These are phyloP conservation scores for Kwoniella botswanensis DNA, from an alignment of 768 basidiomycete genomes.

Conservation along the genomic window DNA sequence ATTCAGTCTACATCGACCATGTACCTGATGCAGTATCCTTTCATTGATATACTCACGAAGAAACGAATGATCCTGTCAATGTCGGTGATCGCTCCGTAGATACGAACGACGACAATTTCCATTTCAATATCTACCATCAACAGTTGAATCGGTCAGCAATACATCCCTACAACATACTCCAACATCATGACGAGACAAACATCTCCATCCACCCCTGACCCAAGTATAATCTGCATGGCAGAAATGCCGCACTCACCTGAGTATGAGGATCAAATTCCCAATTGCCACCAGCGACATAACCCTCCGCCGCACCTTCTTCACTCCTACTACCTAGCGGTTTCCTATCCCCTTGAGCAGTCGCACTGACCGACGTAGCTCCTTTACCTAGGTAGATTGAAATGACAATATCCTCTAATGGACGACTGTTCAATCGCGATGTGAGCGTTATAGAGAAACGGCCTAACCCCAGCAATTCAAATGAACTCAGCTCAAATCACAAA, in stretches of 20 bases:
- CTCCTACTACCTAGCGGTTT: constrained; percentile 25
- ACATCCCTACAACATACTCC: no score
- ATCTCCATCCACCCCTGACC: background rate
- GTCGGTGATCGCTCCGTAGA: constrained; percentile 70
- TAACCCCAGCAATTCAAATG: constrained; percentile 3
- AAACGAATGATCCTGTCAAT: constrained; percentile 76
- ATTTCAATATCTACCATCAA: constrained; percentile 67
- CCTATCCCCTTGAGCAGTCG: constrained; percentile 63
- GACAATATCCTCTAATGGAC: constrained; percentile 72
- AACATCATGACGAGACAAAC: no score
- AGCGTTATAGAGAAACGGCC: constrained; percentile 57
- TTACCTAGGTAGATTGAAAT: constrained; percentile 78
- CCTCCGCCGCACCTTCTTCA: constrained; percentile 36
- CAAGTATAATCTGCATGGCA: background rate
- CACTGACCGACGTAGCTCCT: constrained; percentile 73
- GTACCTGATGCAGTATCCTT: background rate
- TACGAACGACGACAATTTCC: constrained; percentile 74
- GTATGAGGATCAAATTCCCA: constrained; percentile 80
- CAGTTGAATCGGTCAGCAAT: background rate
- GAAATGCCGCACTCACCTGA: constrained; percentile 60
- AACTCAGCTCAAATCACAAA: no score
- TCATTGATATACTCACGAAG: constrained; percentile 62
- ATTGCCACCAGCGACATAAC: constrained; percentile 63
- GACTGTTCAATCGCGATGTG: constrained; percentile 50
- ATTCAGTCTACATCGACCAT: background rate